Percentiles rank a stretch among this genome's conserved stretches.
Conservation (phyloP, 2,329 filamentous ascomycete species). For the Plenodomus lindquistii region DNA sequence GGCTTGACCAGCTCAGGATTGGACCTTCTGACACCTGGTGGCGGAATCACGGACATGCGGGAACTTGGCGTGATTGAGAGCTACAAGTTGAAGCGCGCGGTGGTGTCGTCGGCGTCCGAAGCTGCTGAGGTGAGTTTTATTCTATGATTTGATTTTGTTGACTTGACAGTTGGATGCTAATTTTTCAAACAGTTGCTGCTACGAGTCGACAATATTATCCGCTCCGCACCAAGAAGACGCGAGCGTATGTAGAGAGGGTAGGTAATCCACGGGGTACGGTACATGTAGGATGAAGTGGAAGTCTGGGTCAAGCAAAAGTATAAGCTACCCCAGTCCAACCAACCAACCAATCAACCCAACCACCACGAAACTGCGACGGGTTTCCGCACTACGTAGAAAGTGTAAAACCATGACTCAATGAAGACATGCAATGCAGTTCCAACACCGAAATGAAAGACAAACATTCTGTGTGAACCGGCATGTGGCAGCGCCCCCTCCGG, state of each 20-base stretch:
- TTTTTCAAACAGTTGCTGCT: constrained; percentile 72
- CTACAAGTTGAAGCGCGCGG: constrained; percentile 98
- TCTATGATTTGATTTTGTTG: background rate
- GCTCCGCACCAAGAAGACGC: constrained; percentile 81
- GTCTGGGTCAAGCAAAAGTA: background rate
- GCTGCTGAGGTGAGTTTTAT: constrained; percentile 79
- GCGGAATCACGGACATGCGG: constrained; percentile 93
- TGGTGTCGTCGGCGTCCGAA: constrained; percentile 94
- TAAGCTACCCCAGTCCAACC: background rate
- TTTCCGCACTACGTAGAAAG: constrained; percentile 30
- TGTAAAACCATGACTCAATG: constrained; percentile 19
- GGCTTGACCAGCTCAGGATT: constrained; percentile 91
- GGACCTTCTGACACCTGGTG: constrained; percentile 85
- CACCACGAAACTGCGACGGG: constrained; percentile 17
- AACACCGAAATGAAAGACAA: too few relatives aligned
- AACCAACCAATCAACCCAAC: too few relatives aligned
- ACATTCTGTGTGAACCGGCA: background rate
- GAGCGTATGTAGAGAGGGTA: constrained; percentile 71
- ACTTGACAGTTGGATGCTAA: constrained; percentile 32
- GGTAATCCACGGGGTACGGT: too few relatives aligned
- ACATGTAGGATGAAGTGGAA: background rate
- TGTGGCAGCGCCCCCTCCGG: background rate
- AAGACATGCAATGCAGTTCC: constrained; percentile 31
- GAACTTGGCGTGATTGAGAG: constrained; percentile 94
- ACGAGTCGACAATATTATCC: constrained; percentile 96